Evolutionary conservation across 805 yeast species (phyloP).

Genomic region (Spathaspora hagerdaliae): DNA sequence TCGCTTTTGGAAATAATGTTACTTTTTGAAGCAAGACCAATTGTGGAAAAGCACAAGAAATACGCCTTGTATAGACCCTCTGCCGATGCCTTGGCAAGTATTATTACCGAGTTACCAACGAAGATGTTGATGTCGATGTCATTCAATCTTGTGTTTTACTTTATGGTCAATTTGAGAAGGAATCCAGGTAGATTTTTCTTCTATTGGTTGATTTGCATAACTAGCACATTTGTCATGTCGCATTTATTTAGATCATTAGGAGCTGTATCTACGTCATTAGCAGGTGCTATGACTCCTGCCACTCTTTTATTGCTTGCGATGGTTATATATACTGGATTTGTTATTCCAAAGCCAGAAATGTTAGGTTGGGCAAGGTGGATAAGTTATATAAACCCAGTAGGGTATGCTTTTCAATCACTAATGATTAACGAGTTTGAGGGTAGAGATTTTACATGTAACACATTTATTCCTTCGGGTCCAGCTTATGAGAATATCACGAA

Average conservation of each 20-base stretch:
- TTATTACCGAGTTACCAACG: conserved; percentile 58
- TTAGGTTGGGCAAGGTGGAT: conserved; percentile 65
- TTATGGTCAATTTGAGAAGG: conserved; percentile 45
- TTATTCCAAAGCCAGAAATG: conserved; percentile 38
- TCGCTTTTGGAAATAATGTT: conserved; percentile 55
- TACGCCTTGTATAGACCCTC: conserved; percentile 71
- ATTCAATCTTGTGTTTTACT: conserved; percentile 32
- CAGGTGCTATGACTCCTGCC: conserved; percentile 42
- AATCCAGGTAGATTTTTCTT: conserved; percentile 32
- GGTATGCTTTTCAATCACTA: conserved; percentile 49
- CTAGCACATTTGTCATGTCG: conserved; percentile 31
- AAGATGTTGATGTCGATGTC: conserved; percentile 34
- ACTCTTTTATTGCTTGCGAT: conserved; percentile 45
- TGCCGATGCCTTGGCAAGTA: conserved; percentile 62
- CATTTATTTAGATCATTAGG: conserved; percentile 38
- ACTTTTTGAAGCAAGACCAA: conserved; percentile 55
- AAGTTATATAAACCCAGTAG: conserved; percentile 37
- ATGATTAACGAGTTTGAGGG: conserved; percentile 63
- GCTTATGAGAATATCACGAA: conserved; percentile 39
- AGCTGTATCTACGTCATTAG: conserved; percentile 35
- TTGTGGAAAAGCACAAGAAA: conserved; percentile 63
- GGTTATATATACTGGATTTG: conserved; percentile 50
- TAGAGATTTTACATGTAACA: conserved; percentile 49
- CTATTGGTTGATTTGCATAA: conserved; percentile 29
- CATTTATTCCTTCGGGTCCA: conserved; percentile 56